These are phyloP conservation scores for Hypomyces perniciosus DNA, from an alignment of 2,329 filamentous ascomycete species.

Conservation along the genomic window DNA sequence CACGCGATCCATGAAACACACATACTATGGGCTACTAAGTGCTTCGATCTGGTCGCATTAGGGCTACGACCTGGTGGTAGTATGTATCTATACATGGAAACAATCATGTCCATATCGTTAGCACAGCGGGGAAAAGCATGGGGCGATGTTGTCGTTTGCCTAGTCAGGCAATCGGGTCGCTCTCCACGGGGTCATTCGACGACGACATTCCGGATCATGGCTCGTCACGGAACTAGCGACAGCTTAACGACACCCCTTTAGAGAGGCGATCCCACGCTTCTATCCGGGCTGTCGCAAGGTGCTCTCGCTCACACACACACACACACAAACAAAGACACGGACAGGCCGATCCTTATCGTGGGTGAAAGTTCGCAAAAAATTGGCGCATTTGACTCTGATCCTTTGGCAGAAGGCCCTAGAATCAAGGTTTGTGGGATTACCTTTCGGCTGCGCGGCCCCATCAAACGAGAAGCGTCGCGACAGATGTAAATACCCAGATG, in stretches of 20 bases:
- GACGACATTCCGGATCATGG: not conserved
- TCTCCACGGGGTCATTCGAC: not conserved
- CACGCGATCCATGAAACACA: too few species aligned
- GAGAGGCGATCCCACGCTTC: not conserved
- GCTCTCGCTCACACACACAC: not conserved
- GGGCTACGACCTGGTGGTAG: too few species aligned
- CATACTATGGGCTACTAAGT: too few species aligned
- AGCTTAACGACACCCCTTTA: not conserved
- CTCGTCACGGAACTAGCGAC: slow-evolving; percentile 4
- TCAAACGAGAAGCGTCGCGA: not conserved
- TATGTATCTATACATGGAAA: too few species aligned
- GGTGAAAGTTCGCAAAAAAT: not conserved
- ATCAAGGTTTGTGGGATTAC: slow-evolving; percentile 6
- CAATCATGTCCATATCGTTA: not conserved
- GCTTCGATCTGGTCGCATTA: too few species aligned
- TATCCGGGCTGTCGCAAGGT: slow-evolving; percentile 2
- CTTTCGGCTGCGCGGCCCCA: not conserved
- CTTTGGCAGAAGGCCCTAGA: slow-evolving; percentile 6
- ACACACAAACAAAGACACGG: slow-evolving; percentile 3
- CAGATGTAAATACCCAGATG: not conserved
- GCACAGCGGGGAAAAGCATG: slow-evolving; percentile 3
- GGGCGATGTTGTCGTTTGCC: slow-evolving; percentile 1
- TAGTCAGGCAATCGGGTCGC: slow-evolving; percentile 6
- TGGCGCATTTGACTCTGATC: slow-evolving; percentile 1
- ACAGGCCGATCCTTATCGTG: slow-evolving; percentile 2